phyloP scores from a whole-genome alignment of 2,329 filamentous ascomycete genomes.

The Penicillium palitans region DNA sequence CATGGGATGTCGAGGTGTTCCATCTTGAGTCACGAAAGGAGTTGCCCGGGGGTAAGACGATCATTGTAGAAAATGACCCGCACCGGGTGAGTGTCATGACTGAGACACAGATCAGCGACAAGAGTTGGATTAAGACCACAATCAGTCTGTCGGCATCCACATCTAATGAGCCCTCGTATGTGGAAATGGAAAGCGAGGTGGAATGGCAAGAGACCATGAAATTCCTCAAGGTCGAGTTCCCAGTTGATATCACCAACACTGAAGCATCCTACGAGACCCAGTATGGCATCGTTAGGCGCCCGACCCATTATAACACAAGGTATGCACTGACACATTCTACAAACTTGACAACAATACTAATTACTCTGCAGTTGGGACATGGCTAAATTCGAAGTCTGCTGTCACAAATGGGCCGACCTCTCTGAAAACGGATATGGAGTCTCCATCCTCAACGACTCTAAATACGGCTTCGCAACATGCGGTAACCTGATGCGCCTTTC shows the following conservation, averaged over 20 bases:
- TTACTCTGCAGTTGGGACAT: constrained; percentile 71
- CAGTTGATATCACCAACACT: constrained; percentile 84
- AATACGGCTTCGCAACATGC: constrained; percentile 90
- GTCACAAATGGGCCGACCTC: constrained; percentile 89
- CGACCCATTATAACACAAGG: constrained; percentile 96
- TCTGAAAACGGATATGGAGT: constrained; percentile 88
- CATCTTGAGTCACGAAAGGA: constrained; percentile 85
- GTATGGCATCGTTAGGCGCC: constrained; percentile 81
- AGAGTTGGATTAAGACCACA: constrained; percentile 82
- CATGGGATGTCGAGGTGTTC: constrained; percentile 97
- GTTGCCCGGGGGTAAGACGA: constrained; percentile 66
- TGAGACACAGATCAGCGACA: constrained; percentile 80
- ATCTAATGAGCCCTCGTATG: constrained; percentile 64
- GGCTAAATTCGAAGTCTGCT: constrained; percentile 97
- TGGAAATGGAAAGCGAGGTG: constrained; percentile 82
- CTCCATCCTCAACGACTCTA: constrained; percentile 89
- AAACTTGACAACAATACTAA: constrained; percentile 24
- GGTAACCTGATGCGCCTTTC: constrained; percentile 89
- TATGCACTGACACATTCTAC: constrained; percentile 42
- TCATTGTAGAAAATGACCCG: constrained; percentile 68
- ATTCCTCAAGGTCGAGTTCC: constrained; percentile 98
- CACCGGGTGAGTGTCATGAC: constrained; percentile 81
- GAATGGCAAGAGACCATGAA: constrained; percentile 97
- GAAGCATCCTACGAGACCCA: constrained; percentile 96
- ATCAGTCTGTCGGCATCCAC: constrained; percentile 74